A percentile compares a stretch with the other conserved stretches of the same genome.
Conservation (phyloP, 306 rosid species). For the Sophora flavescens region DNA sequence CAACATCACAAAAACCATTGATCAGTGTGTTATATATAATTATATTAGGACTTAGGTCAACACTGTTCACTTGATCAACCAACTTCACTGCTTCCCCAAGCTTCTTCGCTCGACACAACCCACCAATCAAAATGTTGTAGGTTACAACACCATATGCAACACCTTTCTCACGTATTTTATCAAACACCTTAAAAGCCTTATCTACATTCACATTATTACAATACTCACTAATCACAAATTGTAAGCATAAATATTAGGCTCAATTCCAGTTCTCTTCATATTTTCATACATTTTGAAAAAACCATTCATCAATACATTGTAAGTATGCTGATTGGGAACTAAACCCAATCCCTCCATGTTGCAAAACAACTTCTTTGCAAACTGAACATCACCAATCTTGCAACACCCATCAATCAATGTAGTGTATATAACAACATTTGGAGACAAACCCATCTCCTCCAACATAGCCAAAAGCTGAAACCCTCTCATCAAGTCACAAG, state of each 20-base stretch:
- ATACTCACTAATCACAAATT: conserved; percentile 60
- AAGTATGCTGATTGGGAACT: conserved; percentile 72
- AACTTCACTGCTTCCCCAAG: conserved; percentile 62
- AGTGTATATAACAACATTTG: conserved; percentile 74
- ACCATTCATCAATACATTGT: conserved; percentile 71
- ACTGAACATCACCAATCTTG: conserved; percentile 68
- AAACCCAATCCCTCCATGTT: conserved; percentile 65
- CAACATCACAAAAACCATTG: conserved; percentile 68
- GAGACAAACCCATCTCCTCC: conserved; percentile 57
- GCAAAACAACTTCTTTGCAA: conserved; percentile 67
- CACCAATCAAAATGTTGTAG: conserved; percentile 64
- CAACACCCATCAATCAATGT: conserved; percentile 82
- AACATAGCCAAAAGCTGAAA: conserved; percentile 63
- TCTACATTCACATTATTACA: conserved; percentile 58
- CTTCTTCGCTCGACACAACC: conserved; percentile 61
- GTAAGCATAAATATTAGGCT: conserved; percentile 64
- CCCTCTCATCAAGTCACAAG: conserved; percentile 65
- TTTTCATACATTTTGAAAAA: conserved; percentile 73
- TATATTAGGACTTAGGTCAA: conserved; percentile 62
- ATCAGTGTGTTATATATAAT: conserved; percentile 70
- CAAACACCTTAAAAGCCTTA: conserved; percentile 60
- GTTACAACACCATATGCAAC: conserved; percentile 64
- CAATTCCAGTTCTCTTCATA: conserved; percentile 64
- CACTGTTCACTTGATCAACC: conserved; percentile 53
- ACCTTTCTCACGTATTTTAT: conserved; percentile 78